Base-by-base conservation (phyloP, 2,329 filamentous ascomycete genomes). In the Verticillium longisporum region DNA sequence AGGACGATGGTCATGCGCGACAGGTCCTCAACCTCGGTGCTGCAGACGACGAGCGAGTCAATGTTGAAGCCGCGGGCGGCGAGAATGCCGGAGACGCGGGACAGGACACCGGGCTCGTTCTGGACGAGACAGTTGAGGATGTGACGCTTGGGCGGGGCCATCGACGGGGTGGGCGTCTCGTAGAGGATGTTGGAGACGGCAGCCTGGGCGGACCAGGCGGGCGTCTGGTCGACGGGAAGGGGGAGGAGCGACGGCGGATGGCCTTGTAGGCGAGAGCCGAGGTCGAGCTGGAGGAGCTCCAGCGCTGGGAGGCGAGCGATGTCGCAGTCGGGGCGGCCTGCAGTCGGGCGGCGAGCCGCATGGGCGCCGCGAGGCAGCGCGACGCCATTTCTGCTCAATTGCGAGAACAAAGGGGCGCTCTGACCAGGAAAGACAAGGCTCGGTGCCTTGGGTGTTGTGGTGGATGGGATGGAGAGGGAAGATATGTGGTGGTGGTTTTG, bases 1-100 rank as follows among this genome's bases (percentile, higher is more conserved):
- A 99, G 83, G 66, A 99, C 95, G 71, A 99, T 98, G 61, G 95
- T 99, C 95, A 99, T 99, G 72, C 95, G 92, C 37, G 92, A 97
- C 59, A 99, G 83, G 71, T 99, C 95, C 69, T 94, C 91, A 32
- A 99, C 93, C 78, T 99, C 95, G 64, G 95, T 99, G 77, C 91
- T 95, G 82, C 95, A 99, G 64, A 99, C 95, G 60, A 99, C 95
- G 65, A 99, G 82, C 60, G 91, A 96, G 83, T 99, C 95, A 71
- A 99, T 99, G 81, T 99, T 99, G 87, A 99, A 99, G 66, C 95
- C 95, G 62, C 95, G 87, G 54, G 95, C 95, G 13, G 95, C 95
- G 37, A 99, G 83, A 72, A 99, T 98, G 60, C 95, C 95, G 1
- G 95, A 98, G 10, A 99, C 91, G 63, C 95, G 92, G 59, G 94